A percentile compares a stretch with the other conserved stretches of the same genome.
These are phyloP conservation scores for Scutellaria baicalensis DNA, from an alignment of 257 asterid genomes.

Conservation along the genomic window DNA sequence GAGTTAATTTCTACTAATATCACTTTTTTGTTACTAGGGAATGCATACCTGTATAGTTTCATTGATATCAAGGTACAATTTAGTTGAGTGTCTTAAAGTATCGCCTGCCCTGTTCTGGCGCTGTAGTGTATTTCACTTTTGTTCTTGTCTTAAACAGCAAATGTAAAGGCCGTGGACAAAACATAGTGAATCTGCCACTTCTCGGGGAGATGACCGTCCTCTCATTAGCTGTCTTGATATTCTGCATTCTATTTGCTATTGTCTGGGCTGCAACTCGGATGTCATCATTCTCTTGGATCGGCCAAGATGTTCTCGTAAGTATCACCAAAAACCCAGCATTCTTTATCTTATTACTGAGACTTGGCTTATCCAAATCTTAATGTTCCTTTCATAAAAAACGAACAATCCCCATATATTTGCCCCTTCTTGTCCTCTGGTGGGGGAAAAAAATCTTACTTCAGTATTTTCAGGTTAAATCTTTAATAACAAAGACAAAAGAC, in stretches of 20 bases:
- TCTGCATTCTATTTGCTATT: slow-evolving; percentile 59
- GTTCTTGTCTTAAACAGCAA: slow-evolving; percentile 41
- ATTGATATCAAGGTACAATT: slow-evolving; percentile 50
- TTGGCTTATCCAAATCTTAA: neutral
- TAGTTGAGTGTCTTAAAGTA: neutral
- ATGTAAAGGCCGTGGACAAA: slow-evolving; percentile 43
- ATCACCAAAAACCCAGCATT: slow-evolving; percentile 5
- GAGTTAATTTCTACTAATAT: neutral
- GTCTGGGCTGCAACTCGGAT: slow-evolving; percentile 68
- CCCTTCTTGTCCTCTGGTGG: neutral
- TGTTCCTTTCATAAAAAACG: neutral
- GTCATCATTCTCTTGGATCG: slow-evolving; percentile 81
- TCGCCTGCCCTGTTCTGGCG: neutral
- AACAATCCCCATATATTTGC: neutral
- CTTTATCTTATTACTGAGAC: neutral
- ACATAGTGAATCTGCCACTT: slow-evolving; percentile 55
- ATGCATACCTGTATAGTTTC: slow-evolving; percentile 69
- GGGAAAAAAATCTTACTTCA: neutral
- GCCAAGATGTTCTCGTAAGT: slow-evolving; percentile 87
- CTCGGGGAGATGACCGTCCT: slow-evolving; percentile 63
- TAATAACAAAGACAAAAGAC: neutral
- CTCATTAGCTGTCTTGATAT: slow-evolving; percentile 46
- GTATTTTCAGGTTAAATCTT: neutral
- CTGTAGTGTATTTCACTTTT: slow-evolving; percentile 9
- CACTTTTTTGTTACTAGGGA: slow-evolving; percentile 49